Conservation (phyloP, 2,329 filamentous ascomycete species). For the Ascomycota sp. region DNA sequence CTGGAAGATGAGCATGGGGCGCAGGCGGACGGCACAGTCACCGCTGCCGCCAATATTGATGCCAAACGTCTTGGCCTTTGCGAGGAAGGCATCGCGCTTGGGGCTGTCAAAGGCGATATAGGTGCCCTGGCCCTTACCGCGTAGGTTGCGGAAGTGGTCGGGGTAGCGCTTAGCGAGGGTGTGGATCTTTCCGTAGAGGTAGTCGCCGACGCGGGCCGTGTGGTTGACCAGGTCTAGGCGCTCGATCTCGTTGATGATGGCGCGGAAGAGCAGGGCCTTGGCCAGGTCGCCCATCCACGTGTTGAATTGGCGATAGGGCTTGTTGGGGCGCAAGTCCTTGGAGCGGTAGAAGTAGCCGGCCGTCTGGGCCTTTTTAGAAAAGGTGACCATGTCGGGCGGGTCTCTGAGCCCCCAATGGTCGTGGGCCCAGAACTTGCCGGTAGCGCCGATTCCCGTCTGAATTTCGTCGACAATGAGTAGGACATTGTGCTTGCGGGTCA, state of each 20-base stretch:
- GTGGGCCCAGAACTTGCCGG: constrained; percentile 90
- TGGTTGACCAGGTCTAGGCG: constrained; percentile 56
- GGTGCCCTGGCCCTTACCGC: constrained; percentile 73
- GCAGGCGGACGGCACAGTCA: constrained; percentile 50
- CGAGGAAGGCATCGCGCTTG: constrained; percentile 57
- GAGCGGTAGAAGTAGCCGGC: constrained; percentile 85
- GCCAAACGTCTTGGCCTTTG: constrained; percentile 57
- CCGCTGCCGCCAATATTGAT: constrained; percentile 80
- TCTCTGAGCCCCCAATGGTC: constrained; percentile 72
- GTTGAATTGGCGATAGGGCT: constrained; percentile 92
- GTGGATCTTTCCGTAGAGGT: constrained; percentile 54
- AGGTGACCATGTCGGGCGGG: constrained; percentile 85
- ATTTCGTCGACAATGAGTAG: constrained; percentile 88
- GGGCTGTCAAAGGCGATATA: constrained; percentile 87
- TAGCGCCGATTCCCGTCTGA: constrained; percentile 81
- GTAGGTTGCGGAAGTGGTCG: constrained; percentile 58
- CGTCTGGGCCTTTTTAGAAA: constrained; percentile 87
- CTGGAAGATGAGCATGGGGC: constrained; percentile 88
- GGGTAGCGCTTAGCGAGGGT: constrained; percentile 51
- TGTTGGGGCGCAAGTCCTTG: constrained; percentile 63
- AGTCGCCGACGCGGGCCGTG: constrained; percentile 59
- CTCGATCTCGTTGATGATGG: constrained; percentile 67
- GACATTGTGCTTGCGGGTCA: constrained; percentile 59
- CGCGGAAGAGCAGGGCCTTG: constrained; percentile 66
- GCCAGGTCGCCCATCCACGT: constrained; percentile 93